Evolutionary conservation across 1,284 basidiomycete species (phyloP).

Genomic region (Leccinum variabile): DNA sequence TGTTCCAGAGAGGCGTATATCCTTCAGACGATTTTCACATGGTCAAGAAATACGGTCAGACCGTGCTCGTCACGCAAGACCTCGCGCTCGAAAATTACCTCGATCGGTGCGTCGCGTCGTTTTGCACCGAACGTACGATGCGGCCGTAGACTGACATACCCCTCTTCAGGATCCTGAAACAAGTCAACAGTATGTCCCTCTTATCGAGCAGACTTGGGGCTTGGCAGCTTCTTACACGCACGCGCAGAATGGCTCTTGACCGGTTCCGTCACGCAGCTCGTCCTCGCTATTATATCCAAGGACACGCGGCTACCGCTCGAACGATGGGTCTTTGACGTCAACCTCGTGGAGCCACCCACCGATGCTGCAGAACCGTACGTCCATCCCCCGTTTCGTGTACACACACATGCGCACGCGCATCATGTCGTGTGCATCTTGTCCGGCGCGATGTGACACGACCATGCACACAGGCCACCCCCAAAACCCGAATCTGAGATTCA

Average conservation of each 20-base stretch:
- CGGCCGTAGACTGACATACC: neutral
- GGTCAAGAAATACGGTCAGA: constrained; percentile 98
- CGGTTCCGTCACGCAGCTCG: constrained; percentile 88
- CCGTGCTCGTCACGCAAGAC: constrained; percentile 92
- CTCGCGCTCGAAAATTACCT: constrained; percentile 92
- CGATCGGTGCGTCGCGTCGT: constrained; percentile 54
- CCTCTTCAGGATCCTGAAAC: constrained; percentile 72
- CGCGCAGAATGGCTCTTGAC: constrained; percentile 85
- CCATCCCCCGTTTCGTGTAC: neutral
- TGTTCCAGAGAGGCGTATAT: constrained; percentile 97
- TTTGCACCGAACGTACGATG: neutral
- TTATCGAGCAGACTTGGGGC: neutral
- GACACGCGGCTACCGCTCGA: constrained; percentile 91
- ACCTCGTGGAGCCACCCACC: constrained; percentile 64
- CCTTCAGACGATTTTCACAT: constrained; percentile 98
- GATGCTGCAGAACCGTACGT: constrained; percentile 52
- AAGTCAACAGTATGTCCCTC: constrained; percentile 76
- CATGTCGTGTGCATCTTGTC: neutral
- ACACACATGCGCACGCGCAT: neutral
- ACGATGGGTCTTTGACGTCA: constrained; percentile 98
- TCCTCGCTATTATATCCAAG: constrained; percentile 94
- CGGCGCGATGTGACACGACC: constrained; percentile 1
- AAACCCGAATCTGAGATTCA: constrained; percentile 93
- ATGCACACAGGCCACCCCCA: constrained; percentile 42
- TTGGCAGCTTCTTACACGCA: neutral